Percentiles rank a stretch among this genome's conserved stretches.
phyloP scores from a whole-genome alignment of 208 protist species.

The Leishmania gerbilli region DNA sequence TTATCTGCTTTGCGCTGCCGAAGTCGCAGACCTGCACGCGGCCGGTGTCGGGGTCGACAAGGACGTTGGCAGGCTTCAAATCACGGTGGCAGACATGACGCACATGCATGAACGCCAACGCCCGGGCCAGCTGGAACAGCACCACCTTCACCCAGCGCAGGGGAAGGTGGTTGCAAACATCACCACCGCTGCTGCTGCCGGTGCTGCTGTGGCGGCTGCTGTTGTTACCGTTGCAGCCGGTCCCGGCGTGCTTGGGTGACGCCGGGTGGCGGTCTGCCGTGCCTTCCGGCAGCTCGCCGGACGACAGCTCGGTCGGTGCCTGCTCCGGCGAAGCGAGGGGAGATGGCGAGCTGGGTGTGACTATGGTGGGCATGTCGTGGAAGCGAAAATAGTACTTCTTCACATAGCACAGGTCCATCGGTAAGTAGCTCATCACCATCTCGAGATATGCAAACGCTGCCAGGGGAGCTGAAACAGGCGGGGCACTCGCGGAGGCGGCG shows the following conservation, averaged over 20 bases:
- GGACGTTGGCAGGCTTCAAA: slow-evolving; percentile 90
- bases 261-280: background rate
- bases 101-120: slow-evolving; percentile 92
- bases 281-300: background rate
- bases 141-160: slow-evolving; percentile 77
- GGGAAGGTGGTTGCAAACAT: slow-evolving; percentile 17
- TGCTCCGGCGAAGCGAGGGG: background rate
- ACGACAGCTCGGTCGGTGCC: background rate
- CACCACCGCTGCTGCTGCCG: background rate
- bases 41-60: slow-evolving; percentile 68
- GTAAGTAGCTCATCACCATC: slow-evolving; percentile 99
- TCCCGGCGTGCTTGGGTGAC: background rate
- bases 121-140: slow-evolving; percentile 97
- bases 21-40: slow-evolving; percentile 91
- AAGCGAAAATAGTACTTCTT: slow-evolving; percentile 83
- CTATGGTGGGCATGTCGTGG: slow-evolving; percentile 35
- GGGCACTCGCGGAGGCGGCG: background rate
- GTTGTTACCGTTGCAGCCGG: background rate
- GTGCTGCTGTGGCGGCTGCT: slow-evolving; percentile 6
- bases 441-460: slow-evolving; percentile 97
- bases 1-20: slow-evolving; percentile 85
- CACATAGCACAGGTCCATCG: slow-evolving; percentile 95
- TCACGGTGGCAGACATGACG: slow-evolving; percentile 87
- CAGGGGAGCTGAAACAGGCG: background rate
- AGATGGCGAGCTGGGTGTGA: background rate